A percentile compares a stretch with the other conserved stretches of the same genome.
These are phyloP conservation scores for Ceratocystis alfenasii DNA, from an alignment of 2,329 filamentous ascomycete species.

Conservation along the genomic window DNA sequence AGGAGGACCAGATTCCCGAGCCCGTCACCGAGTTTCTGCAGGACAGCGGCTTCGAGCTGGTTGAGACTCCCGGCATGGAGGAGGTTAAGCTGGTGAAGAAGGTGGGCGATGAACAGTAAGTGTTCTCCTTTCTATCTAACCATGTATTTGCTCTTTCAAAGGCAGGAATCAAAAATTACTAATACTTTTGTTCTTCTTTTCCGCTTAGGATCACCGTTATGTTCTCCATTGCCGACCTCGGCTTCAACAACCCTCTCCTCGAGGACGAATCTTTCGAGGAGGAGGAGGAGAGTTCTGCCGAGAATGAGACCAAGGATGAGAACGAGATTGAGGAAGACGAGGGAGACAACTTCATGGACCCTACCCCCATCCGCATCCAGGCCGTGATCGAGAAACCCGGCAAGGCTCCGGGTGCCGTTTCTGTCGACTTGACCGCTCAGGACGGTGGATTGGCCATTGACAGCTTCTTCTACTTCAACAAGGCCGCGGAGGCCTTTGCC, in stretches of 20 bases:
- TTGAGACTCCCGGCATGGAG: conserved; percentile 73
- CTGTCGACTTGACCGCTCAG: conserved; percentile 75
- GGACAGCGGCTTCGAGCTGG: conserved; percentile 70
- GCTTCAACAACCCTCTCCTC: conserved; percentile 50
- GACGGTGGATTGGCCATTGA: conserved; percentile 80
- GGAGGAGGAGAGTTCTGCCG: conserved; percentile 41
- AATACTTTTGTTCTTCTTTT: not conserved
- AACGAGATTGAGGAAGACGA: conserved; percentile 42
- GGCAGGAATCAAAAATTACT: not conserved
- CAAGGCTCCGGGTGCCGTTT: conserved; percentile 59
- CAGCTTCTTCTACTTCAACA: conserved; percentile 78
- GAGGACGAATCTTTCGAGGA: conserved; percentile 44
- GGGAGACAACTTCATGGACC: conserved; percentile 35
- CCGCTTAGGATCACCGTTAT: conserved; percentile 53
- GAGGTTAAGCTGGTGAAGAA: conserved; percentile 74
- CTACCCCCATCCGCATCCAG: conserved; percentile 65
- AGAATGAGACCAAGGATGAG: conserved; percentile 43
- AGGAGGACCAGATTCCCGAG: conserved; percentile 57
- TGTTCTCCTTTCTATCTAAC: conserved; percentile 22
- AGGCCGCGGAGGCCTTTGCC: conserved; percentile 64
- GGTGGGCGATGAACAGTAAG: conserved; percentile 79
- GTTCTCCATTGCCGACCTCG: conserved; percentile 75
- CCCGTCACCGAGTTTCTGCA: conserved; percentile 81
- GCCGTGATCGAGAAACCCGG: conserved; percentile 79
- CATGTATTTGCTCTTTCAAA: not conserved